Percentiles rank a stretch among this genome's conserved stretches.
Evolutionary conservation across 1,284 basidiomycete species (phyloP).

Genomic region (Ustanciosporium gigantosporum): DNA sequence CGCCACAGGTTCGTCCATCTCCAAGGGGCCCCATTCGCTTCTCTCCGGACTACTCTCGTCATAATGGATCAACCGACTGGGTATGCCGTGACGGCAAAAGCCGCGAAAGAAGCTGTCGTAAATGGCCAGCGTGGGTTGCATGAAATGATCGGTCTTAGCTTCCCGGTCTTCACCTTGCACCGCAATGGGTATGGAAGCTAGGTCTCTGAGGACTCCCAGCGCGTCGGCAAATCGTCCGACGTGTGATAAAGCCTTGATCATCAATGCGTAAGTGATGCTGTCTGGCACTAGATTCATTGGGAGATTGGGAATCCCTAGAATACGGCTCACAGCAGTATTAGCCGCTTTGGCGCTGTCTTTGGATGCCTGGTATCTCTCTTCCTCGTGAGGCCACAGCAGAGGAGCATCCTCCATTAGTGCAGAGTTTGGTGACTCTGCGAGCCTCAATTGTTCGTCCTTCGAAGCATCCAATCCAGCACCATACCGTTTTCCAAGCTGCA

Average conservation of each 20-base stretch:
- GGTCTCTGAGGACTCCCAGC: conserved; percentile 25
- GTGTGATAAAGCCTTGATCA: conserved; percentile 22
- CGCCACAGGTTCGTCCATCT: background rate
- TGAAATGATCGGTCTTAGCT: no score
- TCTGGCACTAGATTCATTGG: conserved; percentile 13
- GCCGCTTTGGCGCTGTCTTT: background rate
- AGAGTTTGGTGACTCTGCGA: no score
- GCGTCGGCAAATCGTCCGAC: conserved; percentile 29
- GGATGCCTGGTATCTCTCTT: background rate
- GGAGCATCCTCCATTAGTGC: no score
- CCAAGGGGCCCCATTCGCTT: conserved; percentile 11
- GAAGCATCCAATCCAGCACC: background rate
- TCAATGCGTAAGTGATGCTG: conserved; percentile 16
- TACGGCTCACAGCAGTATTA: background rate
- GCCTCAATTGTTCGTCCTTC: background rate
- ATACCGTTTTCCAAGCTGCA: conserved; percentile 9
- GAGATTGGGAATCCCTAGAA: conserved; percentile 7
- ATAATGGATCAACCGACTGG: conserved; percentile 1
- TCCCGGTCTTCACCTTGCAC: background rate
- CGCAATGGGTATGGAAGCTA: conserved; percentile 16
- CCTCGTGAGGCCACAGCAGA: conserved; percentile 14
- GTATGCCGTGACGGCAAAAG: conserved; percentile 14
- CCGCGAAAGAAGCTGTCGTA: conserved; percentile 33
- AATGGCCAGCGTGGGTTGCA: conserved; percentile 19
- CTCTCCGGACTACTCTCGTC: conserved; percentile 5